Evolutionary conservation across 371 early-diverging fungal species (phyloP), one percentile per base, ranked within the genome.

Genomic region (Saksenaea vasiformis): DNA sequence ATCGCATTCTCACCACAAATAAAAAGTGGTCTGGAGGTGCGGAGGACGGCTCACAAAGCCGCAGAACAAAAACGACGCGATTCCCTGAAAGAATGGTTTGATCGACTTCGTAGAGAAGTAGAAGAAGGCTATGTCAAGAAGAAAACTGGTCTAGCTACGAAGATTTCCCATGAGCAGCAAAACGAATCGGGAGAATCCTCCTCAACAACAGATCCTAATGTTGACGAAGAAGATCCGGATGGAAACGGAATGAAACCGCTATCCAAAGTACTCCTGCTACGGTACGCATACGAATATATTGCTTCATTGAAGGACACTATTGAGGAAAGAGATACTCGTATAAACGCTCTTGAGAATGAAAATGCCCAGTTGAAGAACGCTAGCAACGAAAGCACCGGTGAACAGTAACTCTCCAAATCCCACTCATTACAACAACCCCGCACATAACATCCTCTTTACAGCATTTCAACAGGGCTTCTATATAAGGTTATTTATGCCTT

Each of bases 1-100:
- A 83, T 94, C 7, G 84, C 78, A 0, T 92, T 91, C 72, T 82
- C 82, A 37, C 77, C 83, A 1, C 88, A 89, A 60, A 83, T 92
- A 43, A 86, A 89, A 54, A 86, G 87, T 4, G 90, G 90, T 0
- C 75, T 92, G 24, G 92, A 92, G 64, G 81, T 85, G 0, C 85
- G 93, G 7, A 86, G 89, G 8, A 90, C 89, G 2, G 88, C 87
- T 9, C 97, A 96, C 74, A 94, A 95, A 69, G 91, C 91, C 15
- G 96, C 97, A 3, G 97, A 97, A 68, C 96, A 97, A 72, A 90
- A 90, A 66, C 88, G 97, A n/a, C 80, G 97, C n/a, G 94, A 95
- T 66, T 88, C 90, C 27, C 76, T 96, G 19, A 95, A 94, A 61
- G 79, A 89, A 41, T 90, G 91, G 38, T 97, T 97, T 71, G 93